Evolutionary conservation across 75 land plant species (phyloP).

Genomic region (Pinus albicaulis): DNA sequence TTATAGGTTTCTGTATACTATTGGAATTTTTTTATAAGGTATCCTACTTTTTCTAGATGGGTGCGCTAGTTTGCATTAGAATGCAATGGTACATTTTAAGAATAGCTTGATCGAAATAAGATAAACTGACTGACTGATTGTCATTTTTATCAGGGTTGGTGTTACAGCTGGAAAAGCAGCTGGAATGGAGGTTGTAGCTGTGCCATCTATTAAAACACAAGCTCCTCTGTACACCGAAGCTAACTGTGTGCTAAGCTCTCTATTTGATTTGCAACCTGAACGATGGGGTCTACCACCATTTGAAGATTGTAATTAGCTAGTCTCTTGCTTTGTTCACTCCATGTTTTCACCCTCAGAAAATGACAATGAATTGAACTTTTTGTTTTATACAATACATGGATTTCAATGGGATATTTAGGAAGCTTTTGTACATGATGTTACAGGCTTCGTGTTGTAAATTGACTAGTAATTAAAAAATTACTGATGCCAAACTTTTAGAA

Average conservation of each 20-base stretch:
- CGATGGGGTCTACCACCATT: conserved; percentile 90
- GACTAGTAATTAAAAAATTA: no score
- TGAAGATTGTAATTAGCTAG: conserved; percentile 58
- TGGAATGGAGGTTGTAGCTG: conserved; percentile 94
- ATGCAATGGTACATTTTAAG: not conserved
- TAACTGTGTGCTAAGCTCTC: conserved; percentile 70
- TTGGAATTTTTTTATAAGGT: not conserved
- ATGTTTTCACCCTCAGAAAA: no score
- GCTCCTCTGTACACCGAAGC: conserved; percentile 57
- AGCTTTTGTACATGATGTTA: not conserved
- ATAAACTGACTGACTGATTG: not conserved
- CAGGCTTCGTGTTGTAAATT: no score
- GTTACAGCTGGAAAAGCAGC: conserved; percentile 89
- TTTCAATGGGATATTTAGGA: not conserved
- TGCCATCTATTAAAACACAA: conserved; percentile 86
- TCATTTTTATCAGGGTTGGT: conserved; percentile 54
- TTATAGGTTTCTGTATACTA: not conserved
- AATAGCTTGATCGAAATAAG: not conserved
- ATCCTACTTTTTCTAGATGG: not conserved
- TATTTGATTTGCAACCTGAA: conserved; percentile 90
- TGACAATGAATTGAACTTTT: no score
- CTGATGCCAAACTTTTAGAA: no score
- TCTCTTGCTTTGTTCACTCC: not conserved
- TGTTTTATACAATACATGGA: not conserved
- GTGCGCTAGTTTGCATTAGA: not conserved